Percentiles rank a stretch among this genome's conserved stretches.
Evolutionary conservation across 768 basidiomycete species (phyloP).

Genomic region (Thelephora ganbajun): DNA sequence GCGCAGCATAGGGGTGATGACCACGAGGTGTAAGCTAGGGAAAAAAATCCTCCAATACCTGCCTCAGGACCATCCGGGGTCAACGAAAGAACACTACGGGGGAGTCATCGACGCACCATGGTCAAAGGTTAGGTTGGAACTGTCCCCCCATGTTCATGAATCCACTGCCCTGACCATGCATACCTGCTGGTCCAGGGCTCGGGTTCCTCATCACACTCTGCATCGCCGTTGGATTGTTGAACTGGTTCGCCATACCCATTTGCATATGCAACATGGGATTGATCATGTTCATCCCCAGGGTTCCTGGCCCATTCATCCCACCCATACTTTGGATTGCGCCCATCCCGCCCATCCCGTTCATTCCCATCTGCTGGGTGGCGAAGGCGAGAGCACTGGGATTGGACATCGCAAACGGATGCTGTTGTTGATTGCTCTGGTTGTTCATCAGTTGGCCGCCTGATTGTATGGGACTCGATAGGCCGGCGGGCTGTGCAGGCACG

Average conservation of each 20-base stretch:
- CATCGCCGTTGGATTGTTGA: constrained; percentile 59
- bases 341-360: constrained; percentile 44
- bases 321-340: constrained; percentile 7
- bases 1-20: no score
- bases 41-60: no score
- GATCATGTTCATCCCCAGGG: constrained; percentile 33
- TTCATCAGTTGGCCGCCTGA: not conserved
- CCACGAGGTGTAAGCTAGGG: no score
- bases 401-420: constrained; percentile 32
- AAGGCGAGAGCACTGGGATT: constrained; percentile 44
- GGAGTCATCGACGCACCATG: no score
- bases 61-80: no score
- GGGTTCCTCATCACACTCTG: constrained; percentile 80
- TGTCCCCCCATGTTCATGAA: constrained; percentile 18
- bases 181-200: constrained; percentile 40
- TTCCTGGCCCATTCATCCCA: no score
- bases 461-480: not conserved
- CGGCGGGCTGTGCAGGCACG: not conserved
- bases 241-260: constrained; percentile 35
- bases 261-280: constrained; percentile 52
- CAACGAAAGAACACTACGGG: no score
- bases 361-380: constrained; percentile 25
- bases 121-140: not conserved
- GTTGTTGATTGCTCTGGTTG: constrained; percentile 17
- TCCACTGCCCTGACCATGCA: constrained; percentile 13